Base-by-base conservation (phyloP, 2,329 filamentous ascomycete genomes). In the Hysterium pulicare region DNA sequence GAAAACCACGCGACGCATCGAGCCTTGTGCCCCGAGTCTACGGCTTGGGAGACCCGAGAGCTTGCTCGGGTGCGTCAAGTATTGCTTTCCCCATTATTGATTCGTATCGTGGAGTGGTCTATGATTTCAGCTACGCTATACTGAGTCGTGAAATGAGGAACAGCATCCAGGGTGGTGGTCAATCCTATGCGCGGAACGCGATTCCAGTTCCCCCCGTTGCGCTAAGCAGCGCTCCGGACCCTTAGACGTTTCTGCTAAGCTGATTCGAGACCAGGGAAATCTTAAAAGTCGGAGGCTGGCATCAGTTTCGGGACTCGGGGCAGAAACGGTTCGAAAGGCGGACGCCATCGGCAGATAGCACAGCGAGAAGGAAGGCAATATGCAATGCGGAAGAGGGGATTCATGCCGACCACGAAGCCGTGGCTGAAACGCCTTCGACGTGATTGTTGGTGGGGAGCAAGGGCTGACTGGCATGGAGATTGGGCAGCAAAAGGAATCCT, bases 181-280 rank as follows among this genome's bases (percentile, higher is more conserved):
- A 33, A 23, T 28, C 23, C 21, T 16, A 11, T 15, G 33, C 31
- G 48, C 57, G 59, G 59, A 55, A 49, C 44, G 48, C 46, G 40
- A 34, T 22, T 32, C 19, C 23, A 39, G 33, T 53, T 58, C 58
- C 59, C 58, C 60, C 59, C 61, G 59, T n/a, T 57, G 46, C 51
- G 50, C 59, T 59, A 62, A 35, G 40, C 43, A 46, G 16, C 9
- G 21, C 35, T 7, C 3, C 35, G 20, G 35, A 26, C 23, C 26
- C 20, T 16, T 5, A 3, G 24, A 31, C 37, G 24, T 3, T 26
- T 5, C 34, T 23, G n/a, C 21, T 21, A 6, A 5, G 34, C 7
- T 22, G 3, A 23, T 28, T 28, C 13, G 7, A 13, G 34, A 37
- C 11, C 11, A 17, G 34, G 15, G 19, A 37, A 31, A 15, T 47